These are phyloP conservation scores for Sporothrix mexicana DNA, from an alignment of 2,329 filamentous ascomycete genomes.

Conservation along the genomic window DNA sequence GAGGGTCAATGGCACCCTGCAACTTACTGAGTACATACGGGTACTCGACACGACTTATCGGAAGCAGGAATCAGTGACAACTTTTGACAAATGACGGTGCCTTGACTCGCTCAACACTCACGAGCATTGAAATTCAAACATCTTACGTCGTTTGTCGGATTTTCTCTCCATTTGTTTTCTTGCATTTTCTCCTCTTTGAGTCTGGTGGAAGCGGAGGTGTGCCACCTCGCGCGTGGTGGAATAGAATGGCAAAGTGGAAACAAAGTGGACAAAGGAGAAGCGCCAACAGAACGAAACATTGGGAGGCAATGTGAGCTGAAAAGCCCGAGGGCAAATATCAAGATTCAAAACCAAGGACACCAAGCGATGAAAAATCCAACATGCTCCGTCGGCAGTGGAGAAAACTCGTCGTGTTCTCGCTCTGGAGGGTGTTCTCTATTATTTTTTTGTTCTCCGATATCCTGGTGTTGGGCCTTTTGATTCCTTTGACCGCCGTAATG, in stretches of 20 bases:
- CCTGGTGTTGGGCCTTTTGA: not conserved
- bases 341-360: not conserved
- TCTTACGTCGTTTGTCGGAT: not conserved
- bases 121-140: not conserved
- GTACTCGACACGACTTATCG: not conserved
- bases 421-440: not conserved
- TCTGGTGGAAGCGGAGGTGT: not conserved
- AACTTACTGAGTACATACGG: not conserved
- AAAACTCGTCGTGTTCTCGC: not conserved
- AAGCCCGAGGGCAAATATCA: not conserved
- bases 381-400: slow-evolving; percentile 17
- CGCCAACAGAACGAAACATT: not conserved
- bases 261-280: slow-evolving; percentile 7
- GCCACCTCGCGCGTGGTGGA: slow-evolving; percentile 3
- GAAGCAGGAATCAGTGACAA: not conserved
- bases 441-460: not conserved
- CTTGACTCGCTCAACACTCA: not conserved
- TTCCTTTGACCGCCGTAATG: not conserved
- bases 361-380: too few species aligned
- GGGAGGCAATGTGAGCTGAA: slow-evolving; percentile 22
- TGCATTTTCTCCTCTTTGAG: not conserved
- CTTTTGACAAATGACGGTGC: not conserved
- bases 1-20: not conserved
- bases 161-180: too few species aligned
- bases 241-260: slow-evolving; percentile 17